Conservation (phyloP, 2,329 filamentous ascomycete species). For the Rhinocladiella mackenziei region DNA sequence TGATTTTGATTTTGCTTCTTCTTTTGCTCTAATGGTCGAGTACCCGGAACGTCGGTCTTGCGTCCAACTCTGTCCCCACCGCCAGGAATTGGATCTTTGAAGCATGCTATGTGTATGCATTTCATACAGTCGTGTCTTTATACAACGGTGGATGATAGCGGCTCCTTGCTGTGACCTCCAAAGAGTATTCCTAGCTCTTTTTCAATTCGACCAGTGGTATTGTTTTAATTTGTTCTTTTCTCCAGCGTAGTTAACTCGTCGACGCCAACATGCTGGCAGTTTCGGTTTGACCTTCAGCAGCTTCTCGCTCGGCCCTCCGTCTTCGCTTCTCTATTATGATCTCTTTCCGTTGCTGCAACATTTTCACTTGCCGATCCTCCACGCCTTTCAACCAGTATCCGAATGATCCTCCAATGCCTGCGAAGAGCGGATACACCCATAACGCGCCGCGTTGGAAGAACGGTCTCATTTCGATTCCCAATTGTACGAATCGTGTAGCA, state of each 20-base stretch:
- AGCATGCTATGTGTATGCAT: conserved; percentile 9
- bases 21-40: too few relatives aligned
- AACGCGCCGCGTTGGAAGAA: conserved; percentile 80
- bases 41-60: too few relatives aligned
- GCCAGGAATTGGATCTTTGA: too few relatives aligned
- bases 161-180: conserved; percentile 5
- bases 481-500: conserved; percentile 88
- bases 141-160: conserved; percentile 15
- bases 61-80: too few relatives aligned
- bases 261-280: conserved; percentile 24
- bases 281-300: conserved; percentile 29
- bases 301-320: conserved; percentile 66
- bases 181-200: not conserved
- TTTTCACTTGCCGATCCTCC: conserved; percentile 72
- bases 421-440: conserved; percentile 91
- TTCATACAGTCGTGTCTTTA: conserved; percentile 20
- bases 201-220: not conserved
- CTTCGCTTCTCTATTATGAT: conserved; percentile 83
- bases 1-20: too few relatives aligned
- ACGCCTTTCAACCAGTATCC: conserved; percentile 96
- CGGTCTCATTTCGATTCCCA: conserved; percentile 97
- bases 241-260: conserved; percentile 29
- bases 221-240: too few relatives aligned
- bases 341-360: conserved; percentile 74
- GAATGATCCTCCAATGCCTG: conserved; percentile 78